Base-by-base conservation (phyloP, 1,284 basidiomycete genomes). In the Pterulicium gracile region DNA sequence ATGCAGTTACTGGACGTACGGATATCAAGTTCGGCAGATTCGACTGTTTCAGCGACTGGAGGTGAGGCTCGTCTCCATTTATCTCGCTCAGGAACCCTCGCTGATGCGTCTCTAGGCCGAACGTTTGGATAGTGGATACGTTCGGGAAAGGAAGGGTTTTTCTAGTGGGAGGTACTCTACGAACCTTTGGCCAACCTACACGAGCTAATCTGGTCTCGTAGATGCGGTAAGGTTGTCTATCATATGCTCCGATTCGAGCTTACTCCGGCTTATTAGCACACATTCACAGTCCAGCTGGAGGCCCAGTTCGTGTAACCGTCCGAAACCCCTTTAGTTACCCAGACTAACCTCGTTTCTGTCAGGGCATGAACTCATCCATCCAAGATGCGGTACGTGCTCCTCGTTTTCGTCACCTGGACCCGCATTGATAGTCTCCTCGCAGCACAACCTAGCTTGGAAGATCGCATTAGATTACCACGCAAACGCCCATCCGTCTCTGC, bases 211-310 rank as follows among this genome's bases (percentile, higher is more conserved):
- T n/a, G n/a, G n/a, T n/a, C n/a, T n/a, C n/a, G n/a, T n/a, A n/a
- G n/a, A n/a, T n/a, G n/a, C n/a, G n/a, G n/a, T n/a, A n/a, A n/a
- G n/a, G n/a, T n/a, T n/a, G n/a, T n/a, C n/a, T n/a, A n/a, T n/a
- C n/a, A n/a, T n/a, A n/a, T n/a, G n/a, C n/a, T n/a, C n/a, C n/a
- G n/a, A n/a, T n/a, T n/a, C n/a, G n/a, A n/a, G n/a, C n/a, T n/a
- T n/a, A n/a, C n/a, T 32, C 27, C n/a, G 10, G 27, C 7, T 10
- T 32, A 32, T 10, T 66, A 24, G 67, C 59, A 2, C 67, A 68
- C 50, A 61, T 67, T 13, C 71, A 72, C 48, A 69, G 64, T 41
- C 69, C 68, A 20, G 61, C 64, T 1, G 71, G 72, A n/a, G 67
- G 69, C 3, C n/a, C 27, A 32, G 32, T 19, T 45, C 20, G 13